Base-by-base conservation (phyloP, 371 early-diverging fungal genomes). In the Rhizomucor miehei region DNA sequence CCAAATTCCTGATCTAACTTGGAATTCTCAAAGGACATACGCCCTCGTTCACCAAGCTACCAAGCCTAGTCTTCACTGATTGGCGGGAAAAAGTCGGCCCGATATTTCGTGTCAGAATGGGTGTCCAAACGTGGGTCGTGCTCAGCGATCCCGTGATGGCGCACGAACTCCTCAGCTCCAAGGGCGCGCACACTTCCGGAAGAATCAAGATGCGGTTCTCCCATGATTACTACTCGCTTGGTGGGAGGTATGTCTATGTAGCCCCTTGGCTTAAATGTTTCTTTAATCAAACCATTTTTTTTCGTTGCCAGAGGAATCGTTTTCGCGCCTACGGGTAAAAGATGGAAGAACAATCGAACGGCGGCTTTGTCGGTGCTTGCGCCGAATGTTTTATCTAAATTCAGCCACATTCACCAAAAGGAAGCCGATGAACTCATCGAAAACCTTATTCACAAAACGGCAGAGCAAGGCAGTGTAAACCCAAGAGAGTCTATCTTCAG, bases 101-200 rank as follows among this genome's bases (percentile, higher is more conserved):
- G 4, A 52, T 65, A 19, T 44, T 60, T 44, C 57, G 51, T 16
- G 17, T 65, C 35, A 19, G 51, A 17, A 56, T 65, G 56, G 66
- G 66, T 20, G 52, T 57, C 5, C 57, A 60, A 38, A 20, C 21
- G 10, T 65, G 61, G 60, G 39, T 65, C n/a, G 20, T 54, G n/a
- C 41, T 65, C 16, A 35, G 44, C 12, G 66, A 65, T 36, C 55
- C 66, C 13, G 16, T 50, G 24, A 40, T 65, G 29, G 58, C 61
- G 1, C 66, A 65, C 39, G 66, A 65, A 17, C 36, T 65, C 4
- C 56, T 65, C 39, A 53, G 51, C 34, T 55, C 51, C 4, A 29
- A 54, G 3, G 63, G 63, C 13, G 48, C 24, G 10, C n/a, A 38
- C 8, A 51, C 59, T 2, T 63, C 63, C 6, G 43, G 47, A 10